These are phyloP conservation scores for Fusarium continuum DNA, from an alignment of 2,329 filamentous ascomycete species.

Conservation along the genomic window DNA sequence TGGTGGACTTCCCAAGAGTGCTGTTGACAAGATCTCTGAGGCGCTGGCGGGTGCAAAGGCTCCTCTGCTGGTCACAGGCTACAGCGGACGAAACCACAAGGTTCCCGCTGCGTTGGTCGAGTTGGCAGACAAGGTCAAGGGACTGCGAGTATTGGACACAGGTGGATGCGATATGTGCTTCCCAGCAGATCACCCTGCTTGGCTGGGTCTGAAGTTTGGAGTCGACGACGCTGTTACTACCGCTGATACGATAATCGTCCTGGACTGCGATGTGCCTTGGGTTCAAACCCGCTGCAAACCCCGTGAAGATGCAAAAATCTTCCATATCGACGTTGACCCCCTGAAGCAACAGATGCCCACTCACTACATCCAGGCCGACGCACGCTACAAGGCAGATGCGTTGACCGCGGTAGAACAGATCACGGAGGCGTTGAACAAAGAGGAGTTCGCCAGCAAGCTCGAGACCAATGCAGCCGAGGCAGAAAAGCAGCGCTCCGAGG, in stretches of 20 bases:
- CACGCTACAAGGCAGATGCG: conserved; percentile 73
- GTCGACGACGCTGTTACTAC: conserved; percentile 76
- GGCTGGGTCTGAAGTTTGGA: conserved; percentile 77
- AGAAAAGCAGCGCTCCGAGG: conserved; percentile 60
- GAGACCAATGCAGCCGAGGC: conserved; percentile 24
- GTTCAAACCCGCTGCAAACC: conserved; percentile 79
- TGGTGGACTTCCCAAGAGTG: conserved; percentile 63
- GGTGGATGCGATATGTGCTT: conserved; percentile 86
- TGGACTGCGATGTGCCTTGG: conserved; percentile 94
- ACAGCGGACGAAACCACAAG: conserved; percentile 73
- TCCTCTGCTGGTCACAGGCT: conserved; percentile 77
- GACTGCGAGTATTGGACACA: conserved; percentile 76
- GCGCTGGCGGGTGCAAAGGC: conserved; percentile 70
- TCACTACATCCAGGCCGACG: conserved; percentile 73
- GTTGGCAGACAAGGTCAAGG: conserved; percentile 73
- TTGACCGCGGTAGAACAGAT: conserved; percentile 75
- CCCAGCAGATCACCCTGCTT: conserved; percentile 73
- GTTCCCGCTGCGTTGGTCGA: conserved; percentile 69
- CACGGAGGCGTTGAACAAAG: conserved; percentile 65
- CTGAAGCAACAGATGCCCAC: conserved; percentile 78
- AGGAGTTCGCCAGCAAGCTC: conserved; percentile 54
- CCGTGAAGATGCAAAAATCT: conserved; percentile 61
- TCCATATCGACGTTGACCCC: conserved; percentile 72
- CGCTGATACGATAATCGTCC: conserved; percentile 84
- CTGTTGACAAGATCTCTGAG: conserved; percentile 67